Evolutionary conservation across 495 filamentous ascomycete species (phyloP).

Genomic region (Neurospora sp.): DNA sequence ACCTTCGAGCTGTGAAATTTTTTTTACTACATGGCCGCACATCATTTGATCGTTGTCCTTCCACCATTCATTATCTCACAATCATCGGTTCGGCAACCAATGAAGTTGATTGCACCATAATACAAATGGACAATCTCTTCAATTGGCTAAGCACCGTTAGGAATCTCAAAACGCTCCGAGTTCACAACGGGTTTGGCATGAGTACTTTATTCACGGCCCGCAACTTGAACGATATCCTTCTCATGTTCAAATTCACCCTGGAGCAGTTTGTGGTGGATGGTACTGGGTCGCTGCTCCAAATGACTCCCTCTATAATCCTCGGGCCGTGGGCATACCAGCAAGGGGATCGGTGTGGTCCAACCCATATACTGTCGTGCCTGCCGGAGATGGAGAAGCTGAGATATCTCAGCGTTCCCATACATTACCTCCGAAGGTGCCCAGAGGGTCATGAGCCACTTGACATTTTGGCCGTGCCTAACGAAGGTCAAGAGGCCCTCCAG

Average conservation of each 20-base stretch:
- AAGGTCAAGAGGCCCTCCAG: not conserved
- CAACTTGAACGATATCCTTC: not conserved
- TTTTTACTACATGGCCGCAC: too few species aligned
- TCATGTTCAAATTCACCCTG: not conserved
- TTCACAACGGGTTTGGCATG: not conserved
- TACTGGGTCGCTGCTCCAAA: not conserved
- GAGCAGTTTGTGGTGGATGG: not conserved
- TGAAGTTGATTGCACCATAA: too few species aligned
- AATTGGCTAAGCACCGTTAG: not conserved
- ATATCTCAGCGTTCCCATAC: not conserved
- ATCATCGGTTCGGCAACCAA: not conserved
- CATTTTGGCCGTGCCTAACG: not conserved
- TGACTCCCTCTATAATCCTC: not conserved
- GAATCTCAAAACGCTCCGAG: not conserved
- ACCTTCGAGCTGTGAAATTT: not conserved
- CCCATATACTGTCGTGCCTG: not conserved
- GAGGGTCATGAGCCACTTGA: not conserved
- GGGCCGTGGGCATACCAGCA: not conserved
- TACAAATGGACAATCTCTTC: too few species aligned
- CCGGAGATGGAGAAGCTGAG: not conserved
- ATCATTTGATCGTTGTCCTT: not conserved
- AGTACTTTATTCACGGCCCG: rapidly evolving
- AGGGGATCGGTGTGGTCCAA: not conserved
- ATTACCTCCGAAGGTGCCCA: not conserved
- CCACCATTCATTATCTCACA: not conserved